Evolutionary conservation across 2,329 filamentous ascomycete genomes (phyloP), one percentile per base, ranked within the genome.

Genomic region (Metarhizium sp.): DNA sequence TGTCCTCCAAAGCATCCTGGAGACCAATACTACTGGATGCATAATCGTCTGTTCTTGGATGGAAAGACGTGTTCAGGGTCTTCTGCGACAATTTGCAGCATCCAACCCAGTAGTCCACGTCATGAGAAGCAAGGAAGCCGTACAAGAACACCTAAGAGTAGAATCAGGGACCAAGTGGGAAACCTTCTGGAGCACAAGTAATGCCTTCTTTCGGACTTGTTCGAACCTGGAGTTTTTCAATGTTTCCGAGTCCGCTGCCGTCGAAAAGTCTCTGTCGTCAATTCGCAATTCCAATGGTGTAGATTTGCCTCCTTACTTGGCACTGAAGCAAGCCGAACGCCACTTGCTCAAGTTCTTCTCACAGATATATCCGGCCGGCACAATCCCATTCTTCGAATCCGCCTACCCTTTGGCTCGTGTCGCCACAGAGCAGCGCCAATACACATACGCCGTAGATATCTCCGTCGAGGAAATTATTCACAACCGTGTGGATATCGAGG

Each of bases 221-320:
- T 85, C 85, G 11, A 90, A 88, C 61, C 80, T 87, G 59, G 87
- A 91, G 64, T 92, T 90, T 66, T 90, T 84, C 73, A 90, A 90
- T 61, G 73, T 88, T 16, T 85, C 85, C 2, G 86, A 89, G 63
- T 73, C 71, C 18, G 66, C 65, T 5, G 64, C 70, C 47, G 38
- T 47, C 16, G 50, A 51, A 25, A 25, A 38, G 2, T 34, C 32
- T 14, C 50, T 40, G 40, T 18, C 40, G n/a, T 16, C 48, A 16
- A 20, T 36, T n/a, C 47, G 30, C 6, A 38, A n/a, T 20, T 36
- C 46, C 8, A 46, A 50, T 10, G 10, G n/a, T n/a, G 50, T 72
- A 53, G 70, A 72, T 1, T 73, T 76, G 0, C 78, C 81, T 2
- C 81, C 83, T 0, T 87, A 86, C 59, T 69, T 89, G 16, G 85